Evolutionary conservation across 345 rosid species (phyloP), one percentile per base, ranked within the genome.

Genomic region (Laguncularia racemosa): DNA sequence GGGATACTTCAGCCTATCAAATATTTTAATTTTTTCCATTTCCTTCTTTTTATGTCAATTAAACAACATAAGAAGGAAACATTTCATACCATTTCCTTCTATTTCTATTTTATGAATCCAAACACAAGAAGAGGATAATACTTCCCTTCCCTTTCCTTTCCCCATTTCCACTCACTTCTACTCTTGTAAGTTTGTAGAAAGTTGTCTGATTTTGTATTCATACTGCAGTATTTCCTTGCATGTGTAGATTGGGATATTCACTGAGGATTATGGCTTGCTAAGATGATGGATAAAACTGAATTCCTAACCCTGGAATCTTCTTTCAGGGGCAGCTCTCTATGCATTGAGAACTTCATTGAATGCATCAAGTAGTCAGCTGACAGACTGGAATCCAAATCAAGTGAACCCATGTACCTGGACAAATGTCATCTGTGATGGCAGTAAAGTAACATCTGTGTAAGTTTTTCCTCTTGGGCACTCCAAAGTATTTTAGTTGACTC

Each of bases 331-430:
- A 63, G 97, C 96, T 16, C 70, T 93, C 14, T 69, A 2, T 66
- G 76, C 81, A 16, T 66, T 93, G 74, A 84, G 40, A 82, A 20
- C 0, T 44, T 79, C 97, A 1, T 59, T 93, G 69, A 71, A 50
- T 63, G 83, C 81, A 67, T 66, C 80, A 19, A 51, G 14, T 16
- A 52, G 49, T 70, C 88, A 82, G 70, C 81, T 93, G 53, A 10
- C 17, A 21, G 92, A 93, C 65, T 93, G 99, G 97, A 89, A 83
- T 57, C 91, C 61, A 70, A 74, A 79, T 66, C 96, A 55, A 79
- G 96, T 89, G 64, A 85, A 82, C 53, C 97, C 97, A 23, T 89
- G 97, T 79, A 87, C 97, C 58, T 93, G 99, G 99, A 63, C 95
- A 9, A 81, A 82, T 70, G 84, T 93, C 19, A 74, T 58, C 40